Base-by-base conservation (phyloP, 2,329 filamentous ascomycete species). In the Monilinia aucupariae region DNA sequence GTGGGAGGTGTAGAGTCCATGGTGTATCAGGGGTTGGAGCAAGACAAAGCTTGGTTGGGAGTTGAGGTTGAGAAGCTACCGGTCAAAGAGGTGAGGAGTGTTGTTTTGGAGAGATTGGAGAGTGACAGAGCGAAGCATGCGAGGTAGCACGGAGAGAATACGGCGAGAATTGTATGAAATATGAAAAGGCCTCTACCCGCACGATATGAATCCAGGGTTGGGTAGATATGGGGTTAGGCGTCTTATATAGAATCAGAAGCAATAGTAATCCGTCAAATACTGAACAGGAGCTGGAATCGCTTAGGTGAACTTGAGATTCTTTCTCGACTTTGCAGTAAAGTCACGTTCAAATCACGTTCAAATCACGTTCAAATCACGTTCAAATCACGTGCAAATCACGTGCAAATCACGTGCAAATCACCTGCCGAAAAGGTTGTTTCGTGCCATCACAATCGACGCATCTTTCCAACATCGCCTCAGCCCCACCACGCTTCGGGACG, bases 41-140 rank as follows among this genome's bases (percentile, higher is more conserved):
- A 73, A 51, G 68, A 69, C 58, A 66, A 67, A 37, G 61, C 70
- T 12, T 73, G 71, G 71, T 76, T 81, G 65, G 87, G 88, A 75
- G 89, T 88, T 8, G 85, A 80, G 37, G 73, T 86, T 1, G 77
- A 45, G 51, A 12, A 79, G 41, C 75, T 89, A 65, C 85, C 86
- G 0, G 80, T 89, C 1, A 75, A 81, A 41, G 76, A 80, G 68
- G 84, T 87, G 9, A 85, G 86, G 73, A 76, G 77, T 51, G 74
- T 78, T 4, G 79, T 85, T 67, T 76, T 63, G n/a, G 60, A 54
- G 0, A 69, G 67, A 54, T 62, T 68, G 34, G 60, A 55, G 47
- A 64, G 27, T 59, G 43, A 37, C 4, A 30, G 25, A 9, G 51
- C 27, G 25, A 39, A 51, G 34, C 45, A 52, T 41, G 48, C 13